Percentiles rank a stretch among this genome's conserved stretches.
Conservation (phyloP, 1,139 yeast species). For the Candida freyschussii region DNA sequence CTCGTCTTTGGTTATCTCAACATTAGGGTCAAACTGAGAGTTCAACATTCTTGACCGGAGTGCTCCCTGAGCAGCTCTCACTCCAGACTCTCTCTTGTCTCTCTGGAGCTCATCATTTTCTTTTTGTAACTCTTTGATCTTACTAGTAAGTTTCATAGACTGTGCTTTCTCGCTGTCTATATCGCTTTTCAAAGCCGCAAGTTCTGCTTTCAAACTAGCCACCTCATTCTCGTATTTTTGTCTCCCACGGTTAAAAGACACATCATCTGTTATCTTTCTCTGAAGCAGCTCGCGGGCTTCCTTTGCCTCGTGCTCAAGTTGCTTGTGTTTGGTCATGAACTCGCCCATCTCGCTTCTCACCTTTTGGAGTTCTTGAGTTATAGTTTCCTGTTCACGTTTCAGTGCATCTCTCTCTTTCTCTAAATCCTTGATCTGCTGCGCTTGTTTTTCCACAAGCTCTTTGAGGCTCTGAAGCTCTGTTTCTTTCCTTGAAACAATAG, state of each 20-base stretch:
- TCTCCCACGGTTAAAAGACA: constrained; percentile 36
- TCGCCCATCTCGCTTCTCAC: constrained; percentile 20
- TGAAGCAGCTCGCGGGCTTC: constrained; percentile 34
- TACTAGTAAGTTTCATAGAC: constrained; percentile 20
- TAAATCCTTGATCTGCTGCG: constrained; percentile 23
- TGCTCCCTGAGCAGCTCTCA: constrained; percentile 24
- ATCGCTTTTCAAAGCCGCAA: constrained; percentile 24
- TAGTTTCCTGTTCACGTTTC: constrained; percentile 15
- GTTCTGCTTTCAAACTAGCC: constrained; percentile 25
- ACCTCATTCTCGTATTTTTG: constrained; percentile 34
- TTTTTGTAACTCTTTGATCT: constrained; percentile 28
- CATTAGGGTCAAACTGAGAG: constrained; percentile 14
- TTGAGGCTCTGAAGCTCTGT: constrained; percentile 31
- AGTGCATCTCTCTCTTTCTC: constrained; percentile 28
- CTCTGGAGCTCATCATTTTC: constrained; percentile 38
- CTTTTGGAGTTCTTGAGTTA: constrained; percentile 13
- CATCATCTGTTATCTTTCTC: constrained; percentile 36
- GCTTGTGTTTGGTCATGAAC: constrained; percentile 29
- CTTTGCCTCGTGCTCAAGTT: constrained; percentile 35
- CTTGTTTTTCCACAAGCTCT: constrained; percentile 26
- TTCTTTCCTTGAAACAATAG: constrained; percentile 35
- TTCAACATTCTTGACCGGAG: constrained; percentile 22
- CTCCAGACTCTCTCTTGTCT: constrained; percentile 21
- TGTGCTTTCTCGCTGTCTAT: constrained; percentile 22
- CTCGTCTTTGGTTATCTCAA: constrained; percentile 19